phyloP scores from a whole-genome alignment of 768 basidiomycete genomes.

The Calocera viscosa region DNA sequence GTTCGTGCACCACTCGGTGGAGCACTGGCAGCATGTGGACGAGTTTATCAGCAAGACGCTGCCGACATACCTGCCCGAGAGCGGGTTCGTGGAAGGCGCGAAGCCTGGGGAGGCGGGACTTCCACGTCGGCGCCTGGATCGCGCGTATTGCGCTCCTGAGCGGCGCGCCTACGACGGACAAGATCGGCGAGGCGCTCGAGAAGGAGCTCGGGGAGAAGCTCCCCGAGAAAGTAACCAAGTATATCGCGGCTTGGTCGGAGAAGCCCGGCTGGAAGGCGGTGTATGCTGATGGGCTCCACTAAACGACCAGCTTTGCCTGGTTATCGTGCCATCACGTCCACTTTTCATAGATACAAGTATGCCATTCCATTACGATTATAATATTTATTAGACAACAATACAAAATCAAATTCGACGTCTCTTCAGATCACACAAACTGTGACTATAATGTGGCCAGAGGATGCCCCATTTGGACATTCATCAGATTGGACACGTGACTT shows the following conservation, averaged over 20 bases:
- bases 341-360: too few species aligned
- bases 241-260: conserved; percentile 36
- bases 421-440: too few species aligned
- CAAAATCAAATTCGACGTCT: too few species aligned
- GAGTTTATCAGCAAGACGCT: conserved; percentile 33
- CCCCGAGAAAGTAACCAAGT: conserved; percentile 31
- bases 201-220: conserved; percentile 30
- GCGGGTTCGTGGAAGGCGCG: conserved; percentile 38
- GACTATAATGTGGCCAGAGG: too few species aligned
- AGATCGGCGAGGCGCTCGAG: conserved; percentile 18
- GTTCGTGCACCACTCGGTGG: conserved; percentile 32
- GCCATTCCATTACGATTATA: too few species aligned
- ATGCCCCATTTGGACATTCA: too few species aligned
- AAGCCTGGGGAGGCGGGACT: conserved; percentile 42
- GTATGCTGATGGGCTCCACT: conserved; percentile 34
- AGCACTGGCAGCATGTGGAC: conserved; percentile 31
- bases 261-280: conserved; percentile 35
- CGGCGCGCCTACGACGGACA: background rate
- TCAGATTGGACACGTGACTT: background rate
- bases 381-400: too few species aligned
- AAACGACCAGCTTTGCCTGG: conserved; percentile 2
- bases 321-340: too few species aligned
- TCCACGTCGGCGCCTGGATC: conserved; percentile 44
- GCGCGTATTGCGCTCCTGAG: conserved; percentile 29
- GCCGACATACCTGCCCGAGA: conserved; percentile 31